Base-by-base conservation (phyloP, 805 yeast species). In the Hagleromyces aurorensis region DNA sequence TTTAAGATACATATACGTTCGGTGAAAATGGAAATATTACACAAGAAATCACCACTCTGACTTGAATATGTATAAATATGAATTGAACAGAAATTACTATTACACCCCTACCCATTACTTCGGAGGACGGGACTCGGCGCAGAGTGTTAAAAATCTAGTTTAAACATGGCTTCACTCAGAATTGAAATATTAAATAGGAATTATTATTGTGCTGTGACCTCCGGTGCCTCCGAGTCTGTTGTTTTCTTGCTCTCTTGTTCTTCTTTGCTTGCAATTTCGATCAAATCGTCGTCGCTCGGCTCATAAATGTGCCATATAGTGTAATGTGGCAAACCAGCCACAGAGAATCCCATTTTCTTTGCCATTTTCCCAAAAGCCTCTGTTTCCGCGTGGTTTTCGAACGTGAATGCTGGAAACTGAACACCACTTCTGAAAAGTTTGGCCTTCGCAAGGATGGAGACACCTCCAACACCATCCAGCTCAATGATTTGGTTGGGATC, bases 291-390 rank as follows among this genome's bases (percentile, higher is more conserved):
- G 54, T 78, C 87, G 59, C 87, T 78, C 10, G 94, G 94, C 50
- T 82, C 94, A 52, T 78, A 82, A 27, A 85, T 80, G 55, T 84
- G 95, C 94, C 94, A 84, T 23, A 84, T 64, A 0, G 87, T 82
- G 55, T 84, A 85, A 59, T 85, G 87, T 4, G 95, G 94, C 40
- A 85, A 65, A 0, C 96, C 96, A 21, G 86, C 91, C 9, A 85
- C 94, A 37, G 64, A 64, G 57, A 70, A 82, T 5, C 93, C 94
- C 80, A 83, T 78, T 39, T 64, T 62, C 43, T 67, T 77, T 13
- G 86, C 76, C 78, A 85, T 67, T 47, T 81, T 81, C 20, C 93
- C 93, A 59, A 81, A 81, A 1, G 85, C 91, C 53, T 82, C 93
- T 1, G 93, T 82, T 52, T 82, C 93, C 0, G 93, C 93, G 57